Evolutionary conservation across 441 rosid species (phyloP), one percentile per base, ranked within the genome.

Genomic region (Raphanus hybrid): DNA sequence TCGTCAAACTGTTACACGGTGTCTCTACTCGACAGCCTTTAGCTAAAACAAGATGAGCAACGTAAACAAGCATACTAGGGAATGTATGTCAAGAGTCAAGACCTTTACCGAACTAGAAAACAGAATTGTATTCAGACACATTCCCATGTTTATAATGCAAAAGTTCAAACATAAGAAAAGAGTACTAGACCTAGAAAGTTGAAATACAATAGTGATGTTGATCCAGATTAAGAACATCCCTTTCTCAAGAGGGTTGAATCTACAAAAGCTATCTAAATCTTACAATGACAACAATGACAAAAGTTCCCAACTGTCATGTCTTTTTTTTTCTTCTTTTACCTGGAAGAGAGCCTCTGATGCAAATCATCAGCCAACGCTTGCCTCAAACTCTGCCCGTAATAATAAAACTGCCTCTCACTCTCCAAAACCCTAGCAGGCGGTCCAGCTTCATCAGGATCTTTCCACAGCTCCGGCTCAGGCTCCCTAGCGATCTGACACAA

Each of bases 301-400:
- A 7, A 54, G 23, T 7, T 54, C 4, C 34, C 60, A 73, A 61
- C 10, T 48, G 14, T 14, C 64, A 50, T 58, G 4, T 66, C 34
- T 7, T 39, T 3, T 57, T 71, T 57, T 73, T 23, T 20, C 23
- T 23, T 23, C 26, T 23, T 23, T 23, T 86, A 91, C 82, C 97
- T 85, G 1, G 96, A 78, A 0, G 98, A 90, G 75, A 91, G 98
- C 83, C 92, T 91, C 77, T 89, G 94, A 75, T 95, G 99, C 88
- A 95, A 81, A 83, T 95, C 98, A 67, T 95, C 99, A 1, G 97
- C 94, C 86, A 95, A 84, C 12, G 94, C 97, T 83, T 92, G 99
- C 85, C 99, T 90, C 87, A 94, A 73, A 82, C 89, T 86, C 80
- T 89, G 88, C 8, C 99, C 99, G 3, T 84, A 89, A 79, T 87